These are phyloP conservation scores for Naganishia sp. DNA, from an alignment of 1,284 basidiomycete species.

Conservation along the genomic window DNA sequence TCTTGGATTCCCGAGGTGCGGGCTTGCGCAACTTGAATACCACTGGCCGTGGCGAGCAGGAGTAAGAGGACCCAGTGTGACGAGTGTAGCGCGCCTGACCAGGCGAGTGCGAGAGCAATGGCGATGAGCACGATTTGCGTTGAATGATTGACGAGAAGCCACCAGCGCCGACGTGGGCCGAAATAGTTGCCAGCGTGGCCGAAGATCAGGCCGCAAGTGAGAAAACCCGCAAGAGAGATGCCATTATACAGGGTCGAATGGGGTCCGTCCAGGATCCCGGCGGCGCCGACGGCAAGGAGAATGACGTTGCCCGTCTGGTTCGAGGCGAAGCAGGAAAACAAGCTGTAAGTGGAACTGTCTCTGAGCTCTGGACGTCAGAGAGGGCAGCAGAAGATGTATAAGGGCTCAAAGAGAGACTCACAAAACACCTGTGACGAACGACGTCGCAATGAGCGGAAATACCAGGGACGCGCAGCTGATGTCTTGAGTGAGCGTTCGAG, in stretches of 20 bases:
- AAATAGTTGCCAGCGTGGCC: constrained; percentile 48
- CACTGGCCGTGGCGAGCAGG: constrained; percentile 49
- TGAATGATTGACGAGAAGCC: constrained; percentile 23
- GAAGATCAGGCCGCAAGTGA: constrained; percentile 38
- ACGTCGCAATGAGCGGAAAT: constrained; percentile 16
- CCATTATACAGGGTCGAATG: constrained; percentile 38
- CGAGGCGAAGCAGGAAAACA: constrained; percentile 52
- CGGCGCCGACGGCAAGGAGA: constrained; percentile 48
- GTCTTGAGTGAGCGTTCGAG: constrained; percentile 2
- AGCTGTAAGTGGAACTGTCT: constrained; percentile 52
- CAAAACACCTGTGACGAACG: constrained; percentile 18
- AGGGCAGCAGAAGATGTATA: too few relatives aligned
- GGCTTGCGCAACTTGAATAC: constrained; percentile 48
- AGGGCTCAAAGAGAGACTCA: too few relatives aligned
- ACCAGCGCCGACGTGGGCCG: constrained; percentile 35
- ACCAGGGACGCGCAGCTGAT: constrained; percentile 14
- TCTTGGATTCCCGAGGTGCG: constrained; percentile 23
- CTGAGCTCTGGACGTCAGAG: constrained; percentile 26
- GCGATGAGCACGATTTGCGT: constrained; percentile 14
- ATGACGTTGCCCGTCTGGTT: constrained; percentile 52
- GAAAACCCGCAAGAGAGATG: constrained; percentile 45
- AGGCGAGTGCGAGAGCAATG: constrained; percentile 28
- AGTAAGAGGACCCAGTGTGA: constrained; percentile 47
- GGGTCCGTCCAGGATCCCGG: constrained; percentile 36
- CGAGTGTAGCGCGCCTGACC: constrained; percentile 35